These are phyloP conservation scores for Rutstroemia sp. DNA, from an alignment of 2,329 filamentous ascomycete species.

Conservation along the genomic window DNA sequence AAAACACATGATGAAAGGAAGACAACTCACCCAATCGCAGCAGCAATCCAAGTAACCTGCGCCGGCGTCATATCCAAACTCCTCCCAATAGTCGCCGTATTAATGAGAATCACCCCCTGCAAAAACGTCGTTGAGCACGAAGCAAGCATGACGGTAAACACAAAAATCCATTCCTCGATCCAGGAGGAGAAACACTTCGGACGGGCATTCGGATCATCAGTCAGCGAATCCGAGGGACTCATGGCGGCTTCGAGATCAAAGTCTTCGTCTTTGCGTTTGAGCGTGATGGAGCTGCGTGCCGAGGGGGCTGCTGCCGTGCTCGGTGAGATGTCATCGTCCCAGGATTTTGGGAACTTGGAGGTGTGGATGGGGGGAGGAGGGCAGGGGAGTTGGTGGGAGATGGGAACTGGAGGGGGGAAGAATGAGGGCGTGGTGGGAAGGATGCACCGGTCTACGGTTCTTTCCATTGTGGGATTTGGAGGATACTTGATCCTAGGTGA, in stretches of 20 bases:
- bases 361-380: too few relatives aligned
- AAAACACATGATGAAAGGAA: not conserved
- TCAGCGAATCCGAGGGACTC: constrained; percentile 15
- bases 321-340: too few relatives aligned
- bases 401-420: too few relatives aligned
- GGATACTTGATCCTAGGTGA: too few relatives aligned
- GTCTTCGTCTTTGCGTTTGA: not conserved
- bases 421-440: too few relatives aligned
- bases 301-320: too few relatives aligned
- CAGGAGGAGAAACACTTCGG: constrained; percentile 18
- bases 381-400: too few relatives aligned
- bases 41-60: constrained; percentile 61
- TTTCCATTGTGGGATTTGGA: too few relatives aligned
- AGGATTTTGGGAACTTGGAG: too few relatives aligned
- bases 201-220: constrained; percentile 17
- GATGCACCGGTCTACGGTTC: too few relatives aligned
- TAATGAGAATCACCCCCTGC: constrained; percentile 51
- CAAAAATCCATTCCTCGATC: constrained; percentile 22
- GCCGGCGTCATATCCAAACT: constrained; percentile 56
- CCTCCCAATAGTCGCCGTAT: constrained; percentile 52
- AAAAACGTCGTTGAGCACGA: constrained; percentile 56
- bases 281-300: too few relatives aligned
- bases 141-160: constrained; percentile 49
- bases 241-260: constrained; percentile 20
- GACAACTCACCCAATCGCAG: constrained; percentile 44